Base-by-base conservation (phyloP, 176 grass and related monocot genomes). In the Bromus sterilis region DNA sequence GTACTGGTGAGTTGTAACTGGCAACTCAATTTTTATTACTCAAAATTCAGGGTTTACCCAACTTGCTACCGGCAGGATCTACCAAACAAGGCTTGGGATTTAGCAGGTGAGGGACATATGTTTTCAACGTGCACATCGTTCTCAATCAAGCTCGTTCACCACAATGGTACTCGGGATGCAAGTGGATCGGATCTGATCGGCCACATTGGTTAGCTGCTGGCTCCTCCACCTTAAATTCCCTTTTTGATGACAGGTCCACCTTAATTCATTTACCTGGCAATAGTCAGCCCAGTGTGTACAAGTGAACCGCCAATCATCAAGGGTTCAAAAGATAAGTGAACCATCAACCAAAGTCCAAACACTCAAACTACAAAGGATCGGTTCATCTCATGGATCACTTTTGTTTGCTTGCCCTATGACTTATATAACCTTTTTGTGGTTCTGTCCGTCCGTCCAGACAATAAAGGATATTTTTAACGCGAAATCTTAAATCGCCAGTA, bases 71-170 rank as follows among this genome's bases (percentile, higher is more conserved):
- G 82, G 32, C 62, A 63, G 37, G 65, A 85, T 64, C 24, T 81
- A 55, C 71, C 70, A 55, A 76, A 71, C 64, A 56, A 9, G 9
- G 4, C 76, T 43, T 71, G 42, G 61, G 25, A 30, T 56, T 32
- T 69, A 70, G 82, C 21, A 44, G 33, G 46, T 37, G 71, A 77
- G 46, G 65, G 71, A 77, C 78, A 42, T 14, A 4, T 80, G 87
- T 81, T 23, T 70, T 81, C 71, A 71, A 28, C 41, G 58, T 76
- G 70, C 2, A 35, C n/a, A 16, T 78, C 36, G 74, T 7, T 25
- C 43, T 30, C 25, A 31, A 3, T 26, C 25, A 41, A 68, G 18
- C 16, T 5, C 7, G 25, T 13, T 32, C 11, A 48, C 30, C 15
- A 5, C 49, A 48, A 21, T 39, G 28, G 32, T 36, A n/a, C 13